Evolutionary conservation across 768 basidiomycete genomes (phyloP).

Genomic region (Calocybe indica): DNA sequence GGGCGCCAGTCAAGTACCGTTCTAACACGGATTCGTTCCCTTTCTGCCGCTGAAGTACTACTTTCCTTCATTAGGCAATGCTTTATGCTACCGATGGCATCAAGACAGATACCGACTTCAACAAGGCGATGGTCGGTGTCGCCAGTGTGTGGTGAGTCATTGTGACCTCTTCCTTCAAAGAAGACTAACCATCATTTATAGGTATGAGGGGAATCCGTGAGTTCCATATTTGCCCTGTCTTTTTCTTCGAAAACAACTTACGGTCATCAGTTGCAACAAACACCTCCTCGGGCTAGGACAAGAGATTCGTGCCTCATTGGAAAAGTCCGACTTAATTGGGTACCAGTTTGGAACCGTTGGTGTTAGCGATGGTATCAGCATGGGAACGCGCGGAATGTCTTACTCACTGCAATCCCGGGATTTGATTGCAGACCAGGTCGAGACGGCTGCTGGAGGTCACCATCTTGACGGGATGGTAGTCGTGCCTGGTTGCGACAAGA

Average conservation of each 20-base stretch:
- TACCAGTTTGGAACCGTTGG: slow-evolving; percentile 98
- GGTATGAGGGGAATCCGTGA: slow-evolving; percentile 99
- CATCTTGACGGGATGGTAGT: slow-evolving; percentile 98
- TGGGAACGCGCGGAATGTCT: slow-evolving; percentile 92
- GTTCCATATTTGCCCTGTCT: slow-evolving; percentile 20
- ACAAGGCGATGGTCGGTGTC: slow-evolving; percentile 96
- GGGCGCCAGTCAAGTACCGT: slow-evolving; percentile 81
- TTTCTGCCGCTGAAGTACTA: neutral
- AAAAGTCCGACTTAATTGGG: slow-evolving; percentile 67
- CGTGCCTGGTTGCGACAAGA: slow-evolving; percentile 97
- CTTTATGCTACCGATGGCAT: slow-evolving; percentile 98
- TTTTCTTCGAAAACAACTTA: neutral
- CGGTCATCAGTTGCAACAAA: slow-evolving; percentile 73
- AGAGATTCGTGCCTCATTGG: slow-evolving; percentile 77
- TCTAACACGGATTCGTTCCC: slow-evolving; percentile 3
- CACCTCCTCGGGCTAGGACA: slow-evolving; percentile 89
- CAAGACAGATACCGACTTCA: slow-evolving; percentile 71
- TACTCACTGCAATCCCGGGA: slow-evolving; percentile 97
- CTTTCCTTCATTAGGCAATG: slow-evolving; percentile 67
- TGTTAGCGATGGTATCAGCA: slow-evolving; percentile 98
- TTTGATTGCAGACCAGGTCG: slow-evolving; percentile 95
- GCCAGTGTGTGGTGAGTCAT: slow-evolving; percentile 82
- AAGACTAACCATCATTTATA: slow-evolving; percentile 24
- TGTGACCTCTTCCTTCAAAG: slow-evolving; percentile 2
- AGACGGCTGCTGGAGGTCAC: slow-evolving; percentile 93